Base-by-base conservation (phyloP, 805 yeast species). In the Deakozyma indianensis region DNA sequence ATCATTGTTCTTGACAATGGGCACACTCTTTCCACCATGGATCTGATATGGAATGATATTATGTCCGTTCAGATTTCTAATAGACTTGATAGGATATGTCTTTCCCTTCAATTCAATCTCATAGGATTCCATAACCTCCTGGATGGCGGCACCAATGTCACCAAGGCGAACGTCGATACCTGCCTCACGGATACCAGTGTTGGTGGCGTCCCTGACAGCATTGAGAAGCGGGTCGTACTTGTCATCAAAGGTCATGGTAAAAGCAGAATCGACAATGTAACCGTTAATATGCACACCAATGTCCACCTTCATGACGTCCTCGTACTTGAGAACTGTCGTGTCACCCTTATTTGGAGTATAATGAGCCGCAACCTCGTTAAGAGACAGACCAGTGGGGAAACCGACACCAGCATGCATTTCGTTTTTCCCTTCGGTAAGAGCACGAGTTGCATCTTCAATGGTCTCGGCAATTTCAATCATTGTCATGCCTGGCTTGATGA, bases 301-400 rank as follows among this genome's bases (percentile, higher is more conserved):
- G 61, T 92, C 98, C 35, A 92, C 90, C 67, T 92, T 92, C 85
- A 92, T 77, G 42, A 92, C 96, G 62, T 92, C 98, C 49, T 85
- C 94, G 56, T 86, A 77, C 49, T 73, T 69, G 53, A 92, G 68
- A 1, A 83, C 82, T 4, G 84, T 74, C 56, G 78, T 85, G 62
- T 92, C 98, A 11, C 95, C 95, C 3, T 90, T 81, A 65, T 92
- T 92, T 14, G 98, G 98, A 0, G 97, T 90, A 65, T 87, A 92
- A 62, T 92, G 99, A 0, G 98, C 98, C 22, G 99, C 99, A 59
- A 86, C 80, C 59, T 87, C 83, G 65, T 92, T 92, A 51, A 90
- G 64, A 1, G 95, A 85, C 35, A 92, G 73, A 48, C 99, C 99
- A n/a, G 96, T 87, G 43, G 99, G 99, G 73, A 92, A 92, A 3